These are phyloP conservation scores for Cyclotella atomus DNA, from an alignment of 108 stramenopile species.

Conservation along the genomic window DNA sequence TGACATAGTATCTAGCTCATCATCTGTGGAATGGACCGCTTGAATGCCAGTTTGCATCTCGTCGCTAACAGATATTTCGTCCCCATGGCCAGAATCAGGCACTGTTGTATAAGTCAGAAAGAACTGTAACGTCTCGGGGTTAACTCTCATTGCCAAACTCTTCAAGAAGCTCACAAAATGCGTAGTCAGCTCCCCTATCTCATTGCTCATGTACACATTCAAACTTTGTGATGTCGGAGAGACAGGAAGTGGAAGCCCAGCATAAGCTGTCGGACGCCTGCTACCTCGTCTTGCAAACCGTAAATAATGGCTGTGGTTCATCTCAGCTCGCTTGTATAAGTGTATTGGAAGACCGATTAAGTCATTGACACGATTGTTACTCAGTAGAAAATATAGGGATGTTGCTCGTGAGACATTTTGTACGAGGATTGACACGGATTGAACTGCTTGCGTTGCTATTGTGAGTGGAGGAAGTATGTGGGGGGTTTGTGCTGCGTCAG, in stretches of 20 bases:
- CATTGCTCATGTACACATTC: conserved; percentile 49
- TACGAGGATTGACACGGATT: conserved; percentile 84
- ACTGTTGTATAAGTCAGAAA: conserved; percentile 70
- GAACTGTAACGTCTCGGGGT: conserved; percentile 87
- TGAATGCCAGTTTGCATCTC: background rate
- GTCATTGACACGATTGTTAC: conserved; percentile 84
- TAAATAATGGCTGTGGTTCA: conserved; percentile 21
- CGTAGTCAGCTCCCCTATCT: conserved; percentile 79
- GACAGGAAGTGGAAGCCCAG: background rate
- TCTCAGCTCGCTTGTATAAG: conserved; percentile 65
- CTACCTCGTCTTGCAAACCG: conserved; percentile 2
- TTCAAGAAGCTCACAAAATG: conserved; percentile 88
- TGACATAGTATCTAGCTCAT: background rate
- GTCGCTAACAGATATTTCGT: background rate
- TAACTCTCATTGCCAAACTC: conserved; percentile 86
- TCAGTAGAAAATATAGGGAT: conserved; percentile 79
- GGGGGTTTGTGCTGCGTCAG: background rate
- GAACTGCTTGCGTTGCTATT: conserved; percentile 84
- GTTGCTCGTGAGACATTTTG: conserved; percentile 89
- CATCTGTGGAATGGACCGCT: background rate
- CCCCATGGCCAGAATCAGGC: conserved; percentile 10
- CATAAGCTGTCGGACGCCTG: background rate
- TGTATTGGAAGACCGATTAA: conserved; percentile 78
- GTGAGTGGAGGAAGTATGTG: conserved; percentile 63
- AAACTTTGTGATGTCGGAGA: conserved; percentile 1